Percentiles rank a stretch among this genome's conserved stretches.
phyloP scores from a whole-genome alignment of 2,329 filamentous ascomycete species.

The Ophiostoma montium region DNA sequence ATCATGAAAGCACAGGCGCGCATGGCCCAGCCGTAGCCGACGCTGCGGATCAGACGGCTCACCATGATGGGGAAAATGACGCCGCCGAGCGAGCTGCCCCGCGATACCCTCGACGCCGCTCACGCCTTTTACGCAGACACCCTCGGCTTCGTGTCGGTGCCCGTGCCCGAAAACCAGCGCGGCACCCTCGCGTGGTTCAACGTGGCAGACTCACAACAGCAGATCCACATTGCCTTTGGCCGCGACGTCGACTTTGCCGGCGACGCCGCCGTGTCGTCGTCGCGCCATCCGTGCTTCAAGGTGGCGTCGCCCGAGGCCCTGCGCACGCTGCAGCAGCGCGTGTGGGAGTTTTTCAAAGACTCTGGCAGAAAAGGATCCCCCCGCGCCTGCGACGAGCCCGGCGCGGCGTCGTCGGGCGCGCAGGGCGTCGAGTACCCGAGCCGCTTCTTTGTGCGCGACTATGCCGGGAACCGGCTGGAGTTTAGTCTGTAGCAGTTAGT shows the following conservation, averaged over 20 bases:
- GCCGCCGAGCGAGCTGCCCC: conserved; percentile 23
- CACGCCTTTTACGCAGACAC: conserved; percentile 40
- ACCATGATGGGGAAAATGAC: conserved; percentile 20
- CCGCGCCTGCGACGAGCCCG: conserved; percentile 39
- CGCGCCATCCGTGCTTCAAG: conserved; percentile 45
- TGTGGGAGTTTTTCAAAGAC: conserved; percentile 36
- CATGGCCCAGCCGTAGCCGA: conserved; percentile 20
- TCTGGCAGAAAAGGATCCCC: conserved; percentile 36
- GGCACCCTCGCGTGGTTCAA: conserved; percentile 46
- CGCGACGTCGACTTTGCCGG: conserved; percentile 18
- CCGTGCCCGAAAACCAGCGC: conserved; percentile 38
- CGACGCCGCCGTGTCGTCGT: conserved; percentile 22
- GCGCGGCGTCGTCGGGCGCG: conserved; percentile 25
- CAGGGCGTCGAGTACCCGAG: conserved; percentile 44
- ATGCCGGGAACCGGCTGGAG: conserved; percentile 38
- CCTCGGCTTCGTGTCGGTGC: conserved; percentile 35
- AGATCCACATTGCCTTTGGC: conserved; percentile 40
- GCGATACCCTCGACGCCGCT: conserved; percentile 35
- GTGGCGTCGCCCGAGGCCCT: conserved; percentile 34
- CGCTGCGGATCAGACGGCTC: conserved; percentile 13
- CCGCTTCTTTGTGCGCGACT: conserved; percentile 48
- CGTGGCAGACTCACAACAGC: conserved; percentile 33
- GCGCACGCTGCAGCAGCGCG: conserved; percentile 27
- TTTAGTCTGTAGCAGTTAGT: conserved; percentile 34
- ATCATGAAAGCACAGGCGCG: conserved; percentile 17